Conservation (phyloP, 2,329 filamentous ascomycete species). For the Fusarium tuaranense region DNA sequence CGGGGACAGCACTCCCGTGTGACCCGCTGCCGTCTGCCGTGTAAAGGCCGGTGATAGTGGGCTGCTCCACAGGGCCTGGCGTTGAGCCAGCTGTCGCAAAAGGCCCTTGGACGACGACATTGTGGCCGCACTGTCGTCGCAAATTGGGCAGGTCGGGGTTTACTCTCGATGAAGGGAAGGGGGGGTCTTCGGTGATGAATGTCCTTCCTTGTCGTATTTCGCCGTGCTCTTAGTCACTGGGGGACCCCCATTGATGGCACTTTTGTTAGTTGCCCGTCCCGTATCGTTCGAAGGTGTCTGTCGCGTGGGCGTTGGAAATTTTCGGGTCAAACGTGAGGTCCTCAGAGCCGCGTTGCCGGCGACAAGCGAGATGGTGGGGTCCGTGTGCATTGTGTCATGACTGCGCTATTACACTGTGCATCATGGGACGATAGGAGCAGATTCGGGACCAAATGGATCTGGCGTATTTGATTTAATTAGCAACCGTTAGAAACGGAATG, state of each 20-base stretch:
- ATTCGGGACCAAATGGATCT: background rate
- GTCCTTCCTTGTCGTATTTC: conserved; percentile 16
- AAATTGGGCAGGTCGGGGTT: conserved; percentile 38
- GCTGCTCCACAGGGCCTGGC: conserved; percentile 42
- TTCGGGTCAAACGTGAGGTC: conserved; percentile 35
- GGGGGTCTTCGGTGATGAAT: conserved; percentile 21
- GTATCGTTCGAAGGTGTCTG: conserved; percentile 8
- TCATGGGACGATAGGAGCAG: conserved; percentile 17
- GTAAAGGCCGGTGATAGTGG: conserved; percentile 37
- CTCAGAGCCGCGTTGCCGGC: conserved; percentile 35
- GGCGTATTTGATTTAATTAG: background rate
- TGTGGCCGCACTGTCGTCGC: conserved; percentile 39
- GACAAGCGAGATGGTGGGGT: conserved; percentile 40
- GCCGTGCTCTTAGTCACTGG: conserved; percentile 22
- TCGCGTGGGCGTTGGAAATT: conserved; percentile 35
- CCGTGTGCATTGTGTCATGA: conserved; percentile 37
- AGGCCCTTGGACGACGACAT: conserved; percentile 45
- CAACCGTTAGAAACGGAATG: background rate
- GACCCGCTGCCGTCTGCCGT: conserved; percentile 26
- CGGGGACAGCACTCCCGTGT: background rate
- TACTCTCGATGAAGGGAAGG: conserved; percentile 2
- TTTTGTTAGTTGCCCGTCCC: conserved; percentile 40
- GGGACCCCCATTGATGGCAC: conserved; percentile 41
- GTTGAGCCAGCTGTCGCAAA: conserved; percentile 44
- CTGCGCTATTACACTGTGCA: conserved; percentile 23